Conservation (phyloP, 2,329 filamentous ascomycete species). For the Chrysosporium keratinophilum region DNA sequence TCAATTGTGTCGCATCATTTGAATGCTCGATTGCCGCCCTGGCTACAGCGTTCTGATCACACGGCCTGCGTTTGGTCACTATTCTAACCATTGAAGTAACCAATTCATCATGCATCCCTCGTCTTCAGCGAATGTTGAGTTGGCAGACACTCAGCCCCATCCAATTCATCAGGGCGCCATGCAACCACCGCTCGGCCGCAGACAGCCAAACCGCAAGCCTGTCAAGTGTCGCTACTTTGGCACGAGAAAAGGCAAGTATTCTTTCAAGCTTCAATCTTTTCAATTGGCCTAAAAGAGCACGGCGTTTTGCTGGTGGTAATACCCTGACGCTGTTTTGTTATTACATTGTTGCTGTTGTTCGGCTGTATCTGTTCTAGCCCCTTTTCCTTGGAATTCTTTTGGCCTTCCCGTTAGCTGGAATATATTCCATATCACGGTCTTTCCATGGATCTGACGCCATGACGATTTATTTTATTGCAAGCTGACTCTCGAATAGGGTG, state of each 20-base stretch:
- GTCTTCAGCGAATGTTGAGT: conserved; percentile 20
- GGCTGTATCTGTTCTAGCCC: background rate
- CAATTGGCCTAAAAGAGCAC: conserved; percentile 12
- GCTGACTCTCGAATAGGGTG: conserved; percentile 31
- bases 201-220: conserved; percentile 14
- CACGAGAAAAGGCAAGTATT: conserved; percentile 29
- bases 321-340: conserved; percentile 12
- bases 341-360: conserved; percentile 13
- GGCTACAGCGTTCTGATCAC: too few species aligned
- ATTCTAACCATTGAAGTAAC: too few species aligned
- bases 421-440: too few species aligned
- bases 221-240: conserved; percentile 31
- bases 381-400: background rate
- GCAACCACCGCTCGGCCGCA: conserved; percentile 13
- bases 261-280: conserved; percentile 7
- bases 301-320: conserved; percentile 4
- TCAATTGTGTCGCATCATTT: too few species aligned
- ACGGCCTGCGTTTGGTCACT: too few species aligned
- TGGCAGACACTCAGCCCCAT: conserved; percentile 25
- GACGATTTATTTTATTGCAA: background rate
- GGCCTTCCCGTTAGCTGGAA: background rate
- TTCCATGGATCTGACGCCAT: background rate
- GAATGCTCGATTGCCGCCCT: too few species aligned
- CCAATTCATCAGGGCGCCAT: background rate
- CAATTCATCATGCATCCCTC: too few species aligned